Evolutionary conservation across 768 basidiomycete species (phyloP), one percentile per base, ranked within the genome.

Genomic region (Hericium erinaceus): DNA sequence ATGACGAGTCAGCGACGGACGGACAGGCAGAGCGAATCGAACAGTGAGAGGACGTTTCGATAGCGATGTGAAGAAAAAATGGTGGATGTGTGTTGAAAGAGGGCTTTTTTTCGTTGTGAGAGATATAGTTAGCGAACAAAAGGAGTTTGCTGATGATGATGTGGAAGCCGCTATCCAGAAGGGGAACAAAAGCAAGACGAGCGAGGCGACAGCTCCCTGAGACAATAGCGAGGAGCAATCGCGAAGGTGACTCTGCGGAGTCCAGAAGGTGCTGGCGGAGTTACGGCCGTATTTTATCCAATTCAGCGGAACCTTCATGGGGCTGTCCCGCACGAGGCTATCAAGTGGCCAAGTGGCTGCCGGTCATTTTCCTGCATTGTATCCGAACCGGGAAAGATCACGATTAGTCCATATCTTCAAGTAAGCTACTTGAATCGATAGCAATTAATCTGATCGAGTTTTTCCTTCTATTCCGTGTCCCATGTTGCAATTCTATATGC

Each of bases 1-100:
- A 63, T 64, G 65, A 70, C 62, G 24, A 51, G 49, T 51, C 49
- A 67, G 68, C 59, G 58, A 68, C 63, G 63, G 65, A 60, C 63
- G 67, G 61, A 38, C 60, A 41, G 61, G 57, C 56, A 70, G 65
- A 68, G 68, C 68, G 65, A 69, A 64, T 63, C 64, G 60, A 64
- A 66, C 59, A 66, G 65, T 61, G 64, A 62, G 67, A 51, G 49
- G 49, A 65, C 57, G 64, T 59, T 64, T 66, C 65, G 67, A 72
- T 64, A 68, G 70, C 69, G 63, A 66, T 63, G 60, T 58, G 64
- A 59, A 65, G 54, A 57, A 59, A 63, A 60, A 60, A 66, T 61
- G 67, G 65, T 64, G 58, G 54, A 65, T 69, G 65, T 62, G 65
- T 64, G 52, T 56, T 49, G 24, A 15, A 46, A 38, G 60, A 33